Evolutionary conservation across 345 rosid species (phyloP).

Genomic region (Iberis pinnata): DNA sequence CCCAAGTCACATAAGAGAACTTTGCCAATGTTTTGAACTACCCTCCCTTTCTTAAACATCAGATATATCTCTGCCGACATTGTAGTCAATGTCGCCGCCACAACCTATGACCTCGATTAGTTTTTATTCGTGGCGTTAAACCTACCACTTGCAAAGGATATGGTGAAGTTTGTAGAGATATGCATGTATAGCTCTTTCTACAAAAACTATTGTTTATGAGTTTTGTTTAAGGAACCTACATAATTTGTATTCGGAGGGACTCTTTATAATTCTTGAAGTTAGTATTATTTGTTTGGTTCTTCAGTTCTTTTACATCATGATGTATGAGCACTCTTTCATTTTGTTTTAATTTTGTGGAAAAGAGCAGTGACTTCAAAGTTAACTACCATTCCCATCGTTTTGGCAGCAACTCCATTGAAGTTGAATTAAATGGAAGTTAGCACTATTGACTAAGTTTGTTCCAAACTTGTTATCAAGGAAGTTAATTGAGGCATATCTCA

Average conservation of each 20-base stretch:
- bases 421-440: too few relatives aligned
- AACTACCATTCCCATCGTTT: too few relatives aligned
- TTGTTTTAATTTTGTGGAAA: conserved; percentile 3
- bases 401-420: too few relatives aligned
- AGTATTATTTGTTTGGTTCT: conserved; percentile 19
- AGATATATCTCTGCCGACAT: conserved; percentile 83
- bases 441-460: too few relatives aligned
- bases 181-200: conserved; percentile 88
- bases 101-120: conserved; percentile 88
- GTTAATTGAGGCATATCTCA: too few relatives aligned
- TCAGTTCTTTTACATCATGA: not conserved
- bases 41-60: conserved; percentile 87
- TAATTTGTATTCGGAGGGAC: not conserved
- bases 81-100: conserved; percentile 85
- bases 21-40: conserved; percentile 71
- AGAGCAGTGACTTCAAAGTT: too few relatives aligned
- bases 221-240: conserved; percentile 21
- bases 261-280: conserved; percentile 10
- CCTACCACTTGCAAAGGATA: conserved; percentile 80
- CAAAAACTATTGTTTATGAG: conserved; percentile 60
- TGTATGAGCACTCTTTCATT: conserved; percentile 9
- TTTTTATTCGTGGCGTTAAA: conserved; percentile 50
- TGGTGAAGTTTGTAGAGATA: conserved; percentile 78
- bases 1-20: conserved; percentile 61
- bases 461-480: too few relatives aligned